A percentile compares a stretch with the other conserved stretches of the same genome.
Evolutionary conservation across 805 yeast species (phyloP).

Genomic region (Starmerella davenportii): DNA sequence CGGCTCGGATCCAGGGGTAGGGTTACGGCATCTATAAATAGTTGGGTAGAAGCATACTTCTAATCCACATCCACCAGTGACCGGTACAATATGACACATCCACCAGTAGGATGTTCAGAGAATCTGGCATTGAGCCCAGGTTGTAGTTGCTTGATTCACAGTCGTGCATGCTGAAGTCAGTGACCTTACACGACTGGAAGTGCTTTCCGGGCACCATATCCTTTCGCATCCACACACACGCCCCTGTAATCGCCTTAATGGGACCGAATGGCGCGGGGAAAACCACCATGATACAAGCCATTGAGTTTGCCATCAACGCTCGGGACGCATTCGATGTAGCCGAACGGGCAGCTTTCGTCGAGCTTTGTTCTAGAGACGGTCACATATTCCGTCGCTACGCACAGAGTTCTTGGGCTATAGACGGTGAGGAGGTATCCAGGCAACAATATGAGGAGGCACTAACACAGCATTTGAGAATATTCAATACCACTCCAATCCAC

Average conservation of each 20-base stretch:
- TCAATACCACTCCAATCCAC: not conserved
- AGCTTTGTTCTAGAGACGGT: not conserved
- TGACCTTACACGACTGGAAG: not conserved
- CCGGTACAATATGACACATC: not conserved
- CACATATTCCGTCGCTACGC: not conserved
- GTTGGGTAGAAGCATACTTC: not conserved
- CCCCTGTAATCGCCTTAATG: not conserved
- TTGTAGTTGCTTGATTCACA: not conserved
- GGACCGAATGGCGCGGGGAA: not conserved
- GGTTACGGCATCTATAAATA: no score
- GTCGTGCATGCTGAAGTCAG: not conserved
- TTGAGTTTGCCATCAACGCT: not conserved
- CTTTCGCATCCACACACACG: not conserved
- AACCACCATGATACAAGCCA: not conserved
- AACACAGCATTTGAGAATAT: not conserved
- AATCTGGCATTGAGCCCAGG: not conserved
- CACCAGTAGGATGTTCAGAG: not conserved
- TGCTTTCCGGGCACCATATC: not conserved
- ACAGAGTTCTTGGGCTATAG: not conserved
- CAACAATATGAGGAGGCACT: not conserved
- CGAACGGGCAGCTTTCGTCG: not conserved
- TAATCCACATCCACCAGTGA: not conserved
- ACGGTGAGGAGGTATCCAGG: not conserved
- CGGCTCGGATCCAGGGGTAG: no score
- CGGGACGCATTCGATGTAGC: not conserved